A percentile compares a stretch with the other conserved stretches of the same genome.
These are phyloP conservation scores for Fusarium ramigenum DNA, from an alignment of 2,329 filamentous ascomycete genomes.

Conservation along the genomic window DNA sequence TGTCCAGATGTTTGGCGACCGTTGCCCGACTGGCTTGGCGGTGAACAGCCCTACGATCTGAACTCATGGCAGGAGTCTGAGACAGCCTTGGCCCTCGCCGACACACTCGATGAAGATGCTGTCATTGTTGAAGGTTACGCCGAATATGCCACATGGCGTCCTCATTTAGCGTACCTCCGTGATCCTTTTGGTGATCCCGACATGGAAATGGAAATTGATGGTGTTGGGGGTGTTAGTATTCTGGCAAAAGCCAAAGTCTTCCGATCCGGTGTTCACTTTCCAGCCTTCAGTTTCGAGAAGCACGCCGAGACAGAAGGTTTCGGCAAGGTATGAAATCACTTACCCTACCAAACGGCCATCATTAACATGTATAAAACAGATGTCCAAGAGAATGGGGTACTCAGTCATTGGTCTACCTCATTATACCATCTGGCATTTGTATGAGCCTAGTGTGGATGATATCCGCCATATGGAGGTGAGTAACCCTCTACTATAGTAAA, in stretches of 20 bases:
- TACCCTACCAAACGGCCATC: neutral
- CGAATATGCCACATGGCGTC: conserved; percentile 98
- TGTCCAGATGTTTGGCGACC: conserved; percentile 92
- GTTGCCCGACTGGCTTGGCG: conserved; percentile 98
- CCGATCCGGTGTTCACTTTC: conserved; percentile 94
- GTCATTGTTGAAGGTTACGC: conserved; percentile 99
- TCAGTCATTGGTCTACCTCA: conserved; percentile 96
- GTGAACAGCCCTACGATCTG: conserved; percentile 96
- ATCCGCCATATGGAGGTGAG: conserved; percentile 92
- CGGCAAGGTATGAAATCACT: conserved; percentile 77
- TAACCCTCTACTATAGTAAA: neutral
- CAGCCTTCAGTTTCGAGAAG: conserved; percentile 98
- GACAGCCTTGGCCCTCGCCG: conserved; percentile 90
- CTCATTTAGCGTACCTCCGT: conserved; percentile 93
- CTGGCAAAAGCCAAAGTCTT: conserved; percentile 96
- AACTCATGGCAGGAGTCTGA: conserved; percentile 99
- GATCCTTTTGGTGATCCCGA: conserved; percentile 98
- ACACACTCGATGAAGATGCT: conserved; percentile 95
- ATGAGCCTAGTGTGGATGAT: conserved; percentile 98
- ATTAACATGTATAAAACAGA: conserved; percentile 62
- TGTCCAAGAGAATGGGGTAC: conserved; percentile 96
- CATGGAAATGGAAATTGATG: conserved; percentile 99
- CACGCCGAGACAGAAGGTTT: conserved; percentile 99
- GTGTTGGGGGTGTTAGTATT: conserved; percentile 96
- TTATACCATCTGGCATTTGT: conserved; percentile 99